phyloP scores from a whole-genome alignment of 768 basidiomycete genomes.

The Suillus sp. region DNA sequence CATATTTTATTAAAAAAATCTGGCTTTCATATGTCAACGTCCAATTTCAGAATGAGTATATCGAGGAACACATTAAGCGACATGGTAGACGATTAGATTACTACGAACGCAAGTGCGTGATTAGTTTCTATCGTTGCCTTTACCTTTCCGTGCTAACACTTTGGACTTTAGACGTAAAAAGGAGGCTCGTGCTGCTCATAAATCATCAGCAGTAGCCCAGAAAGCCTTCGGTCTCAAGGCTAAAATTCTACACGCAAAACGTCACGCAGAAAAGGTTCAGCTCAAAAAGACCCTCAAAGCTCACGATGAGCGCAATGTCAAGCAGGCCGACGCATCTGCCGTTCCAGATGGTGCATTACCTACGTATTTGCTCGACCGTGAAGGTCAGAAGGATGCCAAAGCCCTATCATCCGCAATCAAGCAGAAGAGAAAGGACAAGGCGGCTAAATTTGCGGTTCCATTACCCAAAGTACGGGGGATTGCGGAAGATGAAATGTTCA shows the following conservation, averaged over 20 bases:
- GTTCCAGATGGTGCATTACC: slow-evolving; percentile 91
- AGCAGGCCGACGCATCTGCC: slow-evolving; percentile 82
- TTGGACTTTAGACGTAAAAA: slow-evolving; percentile 65
- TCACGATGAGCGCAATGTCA: slow-evolving; percentile 98
- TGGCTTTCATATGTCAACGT: slow-evolving; percentile 13
- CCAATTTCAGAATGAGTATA: slow-evolving; percentile 87
- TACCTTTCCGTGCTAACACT: background rate
- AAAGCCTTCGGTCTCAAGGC: slow-evolving; percentile 96
- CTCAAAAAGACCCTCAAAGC: slow-evolving; percentile 99
- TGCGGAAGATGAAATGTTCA: slow-evolving; percentile 99
- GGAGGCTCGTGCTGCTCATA: slow-evolving; percentile 77
- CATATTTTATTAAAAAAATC: background rate
- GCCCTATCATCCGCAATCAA: slow-evolving; percentile 95
- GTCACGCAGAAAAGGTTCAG: slow-evolving; percentile 96
- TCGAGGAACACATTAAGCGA: slow-evolving; percentile 97
- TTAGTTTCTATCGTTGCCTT: background rate
- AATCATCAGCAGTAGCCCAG: slow-evolving; percentile 82
- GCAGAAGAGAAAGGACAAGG: slow-evolving; percentile 98
- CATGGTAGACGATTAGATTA: slow-evolving; percentile 96
- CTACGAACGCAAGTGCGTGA: slow-evolving; percentile 87
- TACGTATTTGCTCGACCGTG: slow-evolving; percentile 93
- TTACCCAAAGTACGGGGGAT: slow-evolving; percentile 97
- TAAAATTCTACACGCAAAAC: slow-evolving; percentile 95
- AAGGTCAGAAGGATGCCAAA: slow-evolving; percentile 98
- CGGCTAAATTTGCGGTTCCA: slow-evolving; percentile 96